A percentile compares a stretch with the other conserved stretches of the same genome.
Evolutionary conservation across 805 yeast species (phyloP).

Genomic region (Teunomyces aglyptinius): DNA sequence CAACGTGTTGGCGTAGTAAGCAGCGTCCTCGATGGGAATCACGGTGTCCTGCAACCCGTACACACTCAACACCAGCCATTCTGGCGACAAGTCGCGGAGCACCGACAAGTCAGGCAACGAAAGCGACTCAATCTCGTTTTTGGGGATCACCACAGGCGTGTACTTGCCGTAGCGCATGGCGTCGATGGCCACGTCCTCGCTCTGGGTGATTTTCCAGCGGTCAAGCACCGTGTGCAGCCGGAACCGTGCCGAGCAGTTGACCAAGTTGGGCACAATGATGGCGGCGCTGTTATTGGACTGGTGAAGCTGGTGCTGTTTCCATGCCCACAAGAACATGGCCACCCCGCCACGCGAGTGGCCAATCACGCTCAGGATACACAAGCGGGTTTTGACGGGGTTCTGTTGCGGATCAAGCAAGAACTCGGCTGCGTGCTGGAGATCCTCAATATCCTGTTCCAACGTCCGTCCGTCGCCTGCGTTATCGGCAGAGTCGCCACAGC

Average conservation of each 20-base stretch:
- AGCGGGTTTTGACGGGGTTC: slow-evolving; percentile 39
- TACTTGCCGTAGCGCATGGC: slow-evolving; percentile 54
- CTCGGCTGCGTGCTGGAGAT: slow-evolving; percentile 47
- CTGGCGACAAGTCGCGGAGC: slow-evolving; percentile 41
- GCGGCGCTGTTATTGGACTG: slow-evolving; percentile 26
- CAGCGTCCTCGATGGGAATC: slow-evolving; percentile 63
- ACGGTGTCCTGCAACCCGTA: slow-evolving; percentile 70
- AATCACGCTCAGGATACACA: slow-evolving; percentile 56
- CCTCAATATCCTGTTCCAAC: slow-evolving; percentile 64
- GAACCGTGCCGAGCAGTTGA: slow-evolving; percentile 75
- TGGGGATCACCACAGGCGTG: slow-evolving; percentile 41
- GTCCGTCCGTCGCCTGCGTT: slow-evolving; percentile 51
- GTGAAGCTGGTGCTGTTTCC: slow-evolving; percentile 38
- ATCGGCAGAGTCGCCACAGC: slow-evolving; percentile 75
- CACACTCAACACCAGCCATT: slow-evolving; percentile 58
- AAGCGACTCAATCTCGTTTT: slow-evolving; percentile 50
- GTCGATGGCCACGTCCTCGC: slow-evolving; percentile 16
- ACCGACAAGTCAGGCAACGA: slow-evolving; percentile 45
- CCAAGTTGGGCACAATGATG: slow-evolving; percentile 56
- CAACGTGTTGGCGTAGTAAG: slow-evolving; percentile 56
- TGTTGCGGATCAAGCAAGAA: slow-evolving; percentile 24
- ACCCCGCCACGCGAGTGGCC: slow-evolving; percentile 82
- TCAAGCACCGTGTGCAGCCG: slow-evolving; percentile 46
- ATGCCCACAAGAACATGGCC: slow-evolving; percentile 72
- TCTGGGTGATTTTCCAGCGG: slow-evolving; percentile 29